phyloP scores from a whole-genome alignment of 345 rosid genomes.

The Rubroshorea leprosula region DNA sequence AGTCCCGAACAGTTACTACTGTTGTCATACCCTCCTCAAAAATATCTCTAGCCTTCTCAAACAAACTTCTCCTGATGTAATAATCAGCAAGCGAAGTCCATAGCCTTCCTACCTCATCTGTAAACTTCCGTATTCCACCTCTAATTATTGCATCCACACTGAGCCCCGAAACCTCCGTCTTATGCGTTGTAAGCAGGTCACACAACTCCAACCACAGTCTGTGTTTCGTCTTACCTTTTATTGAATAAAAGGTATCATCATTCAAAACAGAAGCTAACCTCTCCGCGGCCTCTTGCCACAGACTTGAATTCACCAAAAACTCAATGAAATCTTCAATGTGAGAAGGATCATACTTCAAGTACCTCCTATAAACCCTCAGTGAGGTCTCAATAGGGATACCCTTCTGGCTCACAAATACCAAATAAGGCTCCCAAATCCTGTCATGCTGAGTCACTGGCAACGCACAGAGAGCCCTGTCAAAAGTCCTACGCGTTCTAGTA shows the following conservation, averaged over 20 bases:
- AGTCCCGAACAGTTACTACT: conserved; percentile 90
- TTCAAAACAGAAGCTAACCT: conserved; percentile 85
- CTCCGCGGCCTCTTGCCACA: conserved; percentile 94
- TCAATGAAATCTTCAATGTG: conserved; percentile 90
- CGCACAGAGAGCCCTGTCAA: no score
- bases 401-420: conserved; percentile 76
- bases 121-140: conserved; percentile 93
- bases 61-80: conserved; percentile 74
- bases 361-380: conserved; percentile 83
- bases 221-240: conserved; percentile 89
- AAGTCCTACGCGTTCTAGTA: no score
- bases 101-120: conserved; percentile 84
- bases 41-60: conserved; percentile 89
- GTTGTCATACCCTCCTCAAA: conserved; percentile 97
- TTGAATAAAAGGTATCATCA: conserved; percentile 74
- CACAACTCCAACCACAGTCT: conserved; percentile 90
- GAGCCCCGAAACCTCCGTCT: conserved; percentile 75
- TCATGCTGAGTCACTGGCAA: no score
- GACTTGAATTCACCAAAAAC: conserved; percentile 71
- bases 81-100: conserved; percentile 99
- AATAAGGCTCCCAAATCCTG: conserved; percentile 86
- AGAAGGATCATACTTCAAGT: conserved; percentile 86
- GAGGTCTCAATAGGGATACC: conserved; percentile 95
- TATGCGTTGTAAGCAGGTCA: conserved; percentile 76
- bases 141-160: conserved; percentile 93